phyloP scores from a whole-genome alignment of 179 eudicot genomes.

The Gypsophila paniculata region DNA sequence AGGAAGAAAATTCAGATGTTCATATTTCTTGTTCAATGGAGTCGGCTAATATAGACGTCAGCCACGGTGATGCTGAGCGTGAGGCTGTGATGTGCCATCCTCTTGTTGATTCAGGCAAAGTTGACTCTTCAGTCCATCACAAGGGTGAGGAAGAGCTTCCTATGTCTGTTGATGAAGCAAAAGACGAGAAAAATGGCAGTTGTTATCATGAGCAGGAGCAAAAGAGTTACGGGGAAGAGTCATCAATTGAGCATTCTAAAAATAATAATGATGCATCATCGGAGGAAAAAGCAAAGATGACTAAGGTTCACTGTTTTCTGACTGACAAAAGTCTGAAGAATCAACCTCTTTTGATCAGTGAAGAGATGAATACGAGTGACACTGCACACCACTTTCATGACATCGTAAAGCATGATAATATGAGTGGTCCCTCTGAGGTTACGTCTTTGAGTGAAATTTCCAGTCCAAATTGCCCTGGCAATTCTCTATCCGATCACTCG shows the following conservation, averaged over 20 bases:
- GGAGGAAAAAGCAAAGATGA: constrained; percentile 34
- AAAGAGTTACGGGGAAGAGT: constrained; percentile 15
- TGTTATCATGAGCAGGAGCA: background rate
- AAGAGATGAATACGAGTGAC: constrained; percentile 19
- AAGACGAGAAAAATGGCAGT: constrained; percentile 31
- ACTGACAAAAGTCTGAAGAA: constrained; percentile 26
- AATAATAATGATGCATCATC: constrained; percentile 30
- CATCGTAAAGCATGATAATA: constrained; percentile 26
- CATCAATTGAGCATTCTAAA: constrained; percentile 25
- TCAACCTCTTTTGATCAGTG: constrained; percentile 29
- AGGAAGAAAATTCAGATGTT: constrained; percentile 32
- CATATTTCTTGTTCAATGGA: constrained; percentile 33
- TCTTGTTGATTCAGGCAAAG: background rate
- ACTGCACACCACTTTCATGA: constrained; percentile 6
- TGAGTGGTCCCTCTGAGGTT: constrained; percentile 27
- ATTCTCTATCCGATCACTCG: constrained; percentile 3
- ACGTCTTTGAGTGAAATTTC: constrained; percentile 26
- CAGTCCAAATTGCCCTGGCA: constrained; percentile 28
- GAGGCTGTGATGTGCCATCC: constrained; percentile 27
- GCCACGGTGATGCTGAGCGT: constrained; percentile 29
- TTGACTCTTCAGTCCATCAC: constrained; percentile 22
- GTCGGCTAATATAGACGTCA: constrained; percentile 26
- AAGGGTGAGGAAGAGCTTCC: constrained; percentile 31
- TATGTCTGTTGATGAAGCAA: constrained; percentile 26
- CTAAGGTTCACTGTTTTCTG: constrained; percentile 46